Conservation (phyloP, 169 alveolate species). For the Eimeria necatrix region DNA sequence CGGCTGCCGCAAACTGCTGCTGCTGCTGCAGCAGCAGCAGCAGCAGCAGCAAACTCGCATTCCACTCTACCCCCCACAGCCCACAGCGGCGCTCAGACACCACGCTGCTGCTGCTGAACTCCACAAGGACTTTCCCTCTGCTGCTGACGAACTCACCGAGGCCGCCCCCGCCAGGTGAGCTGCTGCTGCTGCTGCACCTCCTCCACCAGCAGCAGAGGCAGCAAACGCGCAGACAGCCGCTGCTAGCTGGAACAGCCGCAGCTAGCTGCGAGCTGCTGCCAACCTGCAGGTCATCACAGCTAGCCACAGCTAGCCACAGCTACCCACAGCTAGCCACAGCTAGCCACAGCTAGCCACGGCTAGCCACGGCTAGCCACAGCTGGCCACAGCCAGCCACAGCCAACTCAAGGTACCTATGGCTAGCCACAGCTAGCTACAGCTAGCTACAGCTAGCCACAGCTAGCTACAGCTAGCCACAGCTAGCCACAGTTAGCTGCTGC, state of each 20-base stretch:
- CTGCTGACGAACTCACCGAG: not conserved
- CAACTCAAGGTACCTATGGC: not conserved
- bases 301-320: too few species aligned
- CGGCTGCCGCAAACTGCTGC: not conserved
- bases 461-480: not conserved
- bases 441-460: not conserved
- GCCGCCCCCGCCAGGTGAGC: not conserved
- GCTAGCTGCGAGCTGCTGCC: not conserved
- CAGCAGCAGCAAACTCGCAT: not conserved
- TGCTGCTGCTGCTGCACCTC: not conserved
- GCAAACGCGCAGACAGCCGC: not conserved
- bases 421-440: constrained; percentile 24
- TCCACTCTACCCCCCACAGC: not conserved
- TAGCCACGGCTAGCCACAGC: not conserved
- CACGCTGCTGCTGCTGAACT: not conserved
- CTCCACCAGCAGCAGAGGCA: not conserved
- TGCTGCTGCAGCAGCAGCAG: not conserved
- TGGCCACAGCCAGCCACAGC: constrained; percentile 4
- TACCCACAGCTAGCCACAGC: not conserved
- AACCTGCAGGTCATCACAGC: too few species aligned
- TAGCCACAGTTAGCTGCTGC: constrained; percentile 9
- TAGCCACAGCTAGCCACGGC: not conserved
- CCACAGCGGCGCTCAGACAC: not conserved
- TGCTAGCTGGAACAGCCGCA: not conserved
- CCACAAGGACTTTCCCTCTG: not conserved